Percentiles rank a stretch among this genome's conserved stretches.
Conservation (phyloP, 1,139 yeast species). For the Geotrichum fermentans region DNA sequence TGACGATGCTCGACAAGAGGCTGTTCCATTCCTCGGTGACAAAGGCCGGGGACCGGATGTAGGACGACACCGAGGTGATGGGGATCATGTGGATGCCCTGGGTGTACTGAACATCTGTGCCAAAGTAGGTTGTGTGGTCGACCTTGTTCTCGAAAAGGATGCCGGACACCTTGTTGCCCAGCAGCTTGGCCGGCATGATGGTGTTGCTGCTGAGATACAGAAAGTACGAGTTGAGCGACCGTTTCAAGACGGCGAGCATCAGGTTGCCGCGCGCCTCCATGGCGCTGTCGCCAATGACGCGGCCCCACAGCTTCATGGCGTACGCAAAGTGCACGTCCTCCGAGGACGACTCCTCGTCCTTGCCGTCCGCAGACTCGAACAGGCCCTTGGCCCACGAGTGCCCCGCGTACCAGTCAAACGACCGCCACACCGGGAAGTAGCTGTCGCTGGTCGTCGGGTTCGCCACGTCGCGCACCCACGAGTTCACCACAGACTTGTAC, state of each 20-base stretch:
- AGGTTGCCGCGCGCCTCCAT: constrained; percentile 73
- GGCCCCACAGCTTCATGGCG: constrained; percentile 80
- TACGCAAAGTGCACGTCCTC: constrained; percentile 79
- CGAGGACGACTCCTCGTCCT: constrained; percentile 76
- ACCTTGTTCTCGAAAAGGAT: constrained; percentile 77
- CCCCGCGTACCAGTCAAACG: constrained; percentile 77
- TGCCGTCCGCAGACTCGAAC: constrained; percentile 65
- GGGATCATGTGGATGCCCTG: constrained; percentile 97
- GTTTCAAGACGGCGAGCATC: constrained; percentile 60
- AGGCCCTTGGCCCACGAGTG: constrained; percentile 85
- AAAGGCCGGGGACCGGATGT: constrained; percentile 61
- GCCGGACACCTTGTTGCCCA: constrained; percentile 68
- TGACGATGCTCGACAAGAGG: constrained; percentile 48
- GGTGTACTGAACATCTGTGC: constrained; percentile 68
- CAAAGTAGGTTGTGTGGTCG: constrained; percentile 89
- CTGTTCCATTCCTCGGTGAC: constrained; percentile 81
- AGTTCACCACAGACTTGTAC: constrained; percentile 57
- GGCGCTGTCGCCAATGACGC: constrained; percentile 56
- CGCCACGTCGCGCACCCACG: constrained; percentile 69
- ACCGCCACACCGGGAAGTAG: constrained; percentile 69
- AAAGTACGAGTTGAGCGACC: constrained; percentile 62
- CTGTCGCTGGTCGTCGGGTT: constrained; percentile 59
- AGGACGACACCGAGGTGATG: constrained; percentile 77
- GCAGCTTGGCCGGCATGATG: constrained; percentile 52
- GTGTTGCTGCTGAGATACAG: constrained; percentile 52